These are phyloP conservation scores for Aspergillus brunneoviolaceus DNA, from an alignment of 2,329 filamentous ascomycete species.

Conservation along the genomic window DNA sequence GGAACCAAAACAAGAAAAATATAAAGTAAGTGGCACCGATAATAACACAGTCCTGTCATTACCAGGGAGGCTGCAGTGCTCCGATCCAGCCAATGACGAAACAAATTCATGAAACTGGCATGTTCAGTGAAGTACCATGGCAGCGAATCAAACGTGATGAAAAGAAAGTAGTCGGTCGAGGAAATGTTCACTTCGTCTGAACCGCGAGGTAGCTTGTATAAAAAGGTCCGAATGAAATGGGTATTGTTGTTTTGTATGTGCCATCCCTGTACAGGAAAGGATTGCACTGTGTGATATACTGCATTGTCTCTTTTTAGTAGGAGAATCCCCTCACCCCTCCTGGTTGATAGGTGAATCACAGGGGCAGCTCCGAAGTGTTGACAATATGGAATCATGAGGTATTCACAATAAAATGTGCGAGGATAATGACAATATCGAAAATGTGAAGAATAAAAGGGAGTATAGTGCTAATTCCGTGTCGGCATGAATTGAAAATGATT, in stretches of 20 bases:
- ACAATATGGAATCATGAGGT: not conserved
- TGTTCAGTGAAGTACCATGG: not conserved
- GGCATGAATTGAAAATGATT: constrained; percentile 16
- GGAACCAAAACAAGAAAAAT: not conserved
- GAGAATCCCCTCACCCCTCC: no score
- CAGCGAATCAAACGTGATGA: not conserved
- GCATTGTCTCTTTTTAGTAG: not conserved
- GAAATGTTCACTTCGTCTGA: not conserved
- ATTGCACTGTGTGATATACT: not conserved
- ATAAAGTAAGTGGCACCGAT: not conserved
- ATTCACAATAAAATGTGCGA: constrained; percentile 12
- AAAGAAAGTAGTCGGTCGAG: not conserved
- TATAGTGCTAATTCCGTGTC: constrained; percentile 10
- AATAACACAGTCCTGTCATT: not conserved
- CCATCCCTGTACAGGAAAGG: not conserved
- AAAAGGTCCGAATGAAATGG: not conserved
- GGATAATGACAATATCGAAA: constrained; percentile 1
- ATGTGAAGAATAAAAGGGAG: constrained; percentile 5
- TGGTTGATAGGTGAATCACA: no score
- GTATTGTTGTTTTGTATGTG: not conserved
- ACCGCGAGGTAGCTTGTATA: not conserved
- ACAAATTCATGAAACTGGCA: not conserved
- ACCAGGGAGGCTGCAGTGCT: not conserved
- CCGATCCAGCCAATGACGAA: not conserved
- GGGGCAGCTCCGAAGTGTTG: no score